Base-by-base conservation (phyloP, 192 early-diverging fungal genomes). In the Coemansia sp. region DNA sequence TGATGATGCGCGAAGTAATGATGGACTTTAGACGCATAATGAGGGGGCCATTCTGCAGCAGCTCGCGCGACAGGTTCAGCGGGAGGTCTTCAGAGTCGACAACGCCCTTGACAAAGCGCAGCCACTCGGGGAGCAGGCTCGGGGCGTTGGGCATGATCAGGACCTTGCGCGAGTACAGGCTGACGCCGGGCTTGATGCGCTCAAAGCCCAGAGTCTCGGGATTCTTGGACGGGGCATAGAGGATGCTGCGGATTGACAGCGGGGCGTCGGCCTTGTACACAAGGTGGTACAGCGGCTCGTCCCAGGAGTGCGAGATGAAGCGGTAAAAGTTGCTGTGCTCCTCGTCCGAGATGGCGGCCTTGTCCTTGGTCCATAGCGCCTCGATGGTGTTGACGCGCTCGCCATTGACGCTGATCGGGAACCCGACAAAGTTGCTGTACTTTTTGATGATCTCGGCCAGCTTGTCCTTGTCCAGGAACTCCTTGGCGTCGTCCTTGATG, bases 11-110 rank as follows among this genome's bases (percentile, higher is more conserved):
- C 54, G 83, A 84, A 35, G 94, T 74, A n/a, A 99, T 45, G 58
- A 85, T 90, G 60, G 91, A 93, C 46, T 81, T 79, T 44, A 99
- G 93, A 16, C 81, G 60, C 64, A 83, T 83, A 40, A 98, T 81
- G 18, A 82, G 61, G 19, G 79, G 80, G 57, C 88, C 82, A 44
- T 93, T 84, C 73, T 99, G 96, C 36, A 99, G 75, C 7, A 93
- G 95, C 75, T 99, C 96, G 45, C 96, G 85, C 5, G 94, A 98
- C 13, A 99, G 91, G 50, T 97, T 97, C 37, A 99, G 75, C n/a
- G 96, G 94, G 45, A 97, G 69, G 56, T 99, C 94, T 63, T 97
- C 94, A 1, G 89, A 86, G 75, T 99, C 96, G 10, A 99, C 86
- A 31, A 99, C 67, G 29, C 89, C 96, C 70, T 86, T 85, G 56